Evolutionary conservation across 768 basidiomycete species (phyloP).

Genomic region (Tulasnella calospora): DNA sequence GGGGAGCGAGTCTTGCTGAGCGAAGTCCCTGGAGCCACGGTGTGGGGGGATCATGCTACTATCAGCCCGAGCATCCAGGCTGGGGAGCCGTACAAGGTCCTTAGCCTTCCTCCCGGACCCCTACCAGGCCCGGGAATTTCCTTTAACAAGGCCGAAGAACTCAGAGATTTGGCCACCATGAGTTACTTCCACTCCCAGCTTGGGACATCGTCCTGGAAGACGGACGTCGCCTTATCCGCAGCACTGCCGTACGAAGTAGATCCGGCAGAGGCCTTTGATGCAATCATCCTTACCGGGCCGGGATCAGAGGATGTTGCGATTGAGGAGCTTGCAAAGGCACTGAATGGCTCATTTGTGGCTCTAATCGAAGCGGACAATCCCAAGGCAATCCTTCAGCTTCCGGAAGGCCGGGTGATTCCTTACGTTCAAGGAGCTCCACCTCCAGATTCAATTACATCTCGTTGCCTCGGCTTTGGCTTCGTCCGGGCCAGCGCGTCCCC

Average conservation of each 20-base stretch:
- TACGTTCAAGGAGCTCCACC: slow-evolving; percentile 54
- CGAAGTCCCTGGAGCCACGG: slow-evolving; percentile 6
- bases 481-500: slow-evolving; percentile 51
- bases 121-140: not conserved
- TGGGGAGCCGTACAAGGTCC: not conserved
- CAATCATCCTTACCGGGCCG: slow-evolving; percentile 62
- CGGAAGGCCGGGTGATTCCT: slow-evolving; percentile 36
- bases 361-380: slow-evolving; percentile 51
- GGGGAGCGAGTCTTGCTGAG: slow-evolving; percentile 5
- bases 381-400: not conserved
- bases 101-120: not conserved
- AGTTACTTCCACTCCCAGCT: slow-evolving; percentile 67
- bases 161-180: slow-evolving; percentile 62
- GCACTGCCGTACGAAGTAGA: slow-evolving; percentile 69
- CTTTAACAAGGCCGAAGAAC: slow-evolving; percentile 53
- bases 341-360: slow-evolving; percentile 78
- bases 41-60: slow-evolving; percentile 4
- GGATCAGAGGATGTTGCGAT: slow-evolving; percentile 74
- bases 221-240: slow-evolving; percentile 60
- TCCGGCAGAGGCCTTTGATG: slow-evolving; percentile 51
- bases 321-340: slow-evolving; percentile 60
- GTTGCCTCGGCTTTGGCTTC: slow-evolving; percentile 70
- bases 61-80: not conserved
- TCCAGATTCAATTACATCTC: slow-evolving; percentile 58
- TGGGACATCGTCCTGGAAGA: slow-evolving; percentile 57